Evolutionary conservation across 768 basidiomycete species (phyloP), one percentile per base, ranked within the genome.

Genomic region (Auricularia sp.): DNA sequence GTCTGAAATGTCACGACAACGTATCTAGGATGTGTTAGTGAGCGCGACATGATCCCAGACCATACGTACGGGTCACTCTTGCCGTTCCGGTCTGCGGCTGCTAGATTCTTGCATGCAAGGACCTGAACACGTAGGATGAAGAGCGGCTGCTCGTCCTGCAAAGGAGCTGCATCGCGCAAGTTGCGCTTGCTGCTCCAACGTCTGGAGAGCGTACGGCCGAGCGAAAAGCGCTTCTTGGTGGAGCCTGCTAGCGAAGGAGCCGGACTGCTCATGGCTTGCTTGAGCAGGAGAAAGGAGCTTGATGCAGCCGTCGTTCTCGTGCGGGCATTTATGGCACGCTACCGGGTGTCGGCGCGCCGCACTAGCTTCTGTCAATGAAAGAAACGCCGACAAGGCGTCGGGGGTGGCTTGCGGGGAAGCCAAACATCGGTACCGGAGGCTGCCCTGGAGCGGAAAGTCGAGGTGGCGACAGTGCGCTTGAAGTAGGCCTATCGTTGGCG

Each of bases 41-140:
- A 0, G 56, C 8, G 24, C 8, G 13, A 29, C 56, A 24, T 29
- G 24, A 18, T 24, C 18, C 7, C 29, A 34, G 7, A 39, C 34
- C 10, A 36, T 11, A 65, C 61, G 21, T 3, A 61, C 61, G 63
- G 66, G 39, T 67, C 64, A 42, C 65, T 61, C 59, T 67, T 65
- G 35, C 66, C 65, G 44, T 65, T 65, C 42, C 24, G 4, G 61
- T 65, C 65, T 8, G 65, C 65, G 13, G 65, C 65, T 5, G 62
- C 21, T 8, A 65, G 61, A 36, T 63, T 36, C 42, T 37, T 62
- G 51, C 65, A 65, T 11, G 29, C 59, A 16, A 65, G 4, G 18
- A 65, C 34, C 18, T 62, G 65, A 3, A 65, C 65, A 18, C 54
- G 45, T 14, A 65, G 65, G 29, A 62, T 51, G 62, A 39, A 33